Conservation (phyloP, 345 rosid genomes). For the Arabidopsis suecica region DNA sequence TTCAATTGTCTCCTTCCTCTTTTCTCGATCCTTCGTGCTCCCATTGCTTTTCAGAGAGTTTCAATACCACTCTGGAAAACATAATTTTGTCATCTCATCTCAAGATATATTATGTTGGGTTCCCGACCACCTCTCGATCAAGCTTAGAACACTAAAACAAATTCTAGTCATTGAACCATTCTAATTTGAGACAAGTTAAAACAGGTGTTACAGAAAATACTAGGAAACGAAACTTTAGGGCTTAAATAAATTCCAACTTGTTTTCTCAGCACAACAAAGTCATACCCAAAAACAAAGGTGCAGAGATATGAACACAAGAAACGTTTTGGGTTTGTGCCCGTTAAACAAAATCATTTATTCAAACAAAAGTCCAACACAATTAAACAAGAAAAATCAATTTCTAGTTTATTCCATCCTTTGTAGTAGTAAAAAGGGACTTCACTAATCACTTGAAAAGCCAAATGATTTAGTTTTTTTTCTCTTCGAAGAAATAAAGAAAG, state of each 20-base stretch:
- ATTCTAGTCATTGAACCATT: too few relatives aligned
- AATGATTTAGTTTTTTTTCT: conserved; percentile 20
- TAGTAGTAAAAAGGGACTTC: conserved; percentile 27
- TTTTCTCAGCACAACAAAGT: conserved; percentile 32
- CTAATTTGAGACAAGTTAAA: background rate
- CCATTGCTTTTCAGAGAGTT: background rate
- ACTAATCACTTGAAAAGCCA: conserved; percentile 40
- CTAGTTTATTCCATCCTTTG: conserved; percentile 39
- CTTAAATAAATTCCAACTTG: background rate
- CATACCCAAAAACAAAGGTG: conserved; percentile 11
- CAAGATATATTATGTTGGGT: background rate
- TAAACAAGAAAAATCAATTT: conserved; percentile 31
- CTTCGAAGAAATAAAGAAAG: conserved; percentile 20
- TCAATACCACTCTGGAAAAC: background rate
- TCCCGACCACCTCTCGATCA: background rate
- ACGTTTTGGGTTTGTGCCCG: conserved; percentile 11
- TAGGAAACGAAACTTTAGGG: background rate
- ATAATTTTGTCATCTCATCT: background rate
- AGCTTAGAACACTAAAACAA: background rate
- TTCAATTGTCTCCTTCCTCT: background rate
- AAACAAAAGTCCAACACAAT: conserved; percentile 35
- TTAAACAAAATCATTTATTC: conserved; percentile 38
- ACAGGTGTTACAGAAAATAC: background rate
- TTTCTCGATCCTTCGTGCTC: background rate
- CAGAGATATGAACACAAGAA: conserved; percentile 31